A percentile compares a stretch with the other conserved stretches of the same genome.
Evolutionary conservation across 139 green algal genomes (phyloP).

Genomic region (Volvox reticuliferus): DNA sequence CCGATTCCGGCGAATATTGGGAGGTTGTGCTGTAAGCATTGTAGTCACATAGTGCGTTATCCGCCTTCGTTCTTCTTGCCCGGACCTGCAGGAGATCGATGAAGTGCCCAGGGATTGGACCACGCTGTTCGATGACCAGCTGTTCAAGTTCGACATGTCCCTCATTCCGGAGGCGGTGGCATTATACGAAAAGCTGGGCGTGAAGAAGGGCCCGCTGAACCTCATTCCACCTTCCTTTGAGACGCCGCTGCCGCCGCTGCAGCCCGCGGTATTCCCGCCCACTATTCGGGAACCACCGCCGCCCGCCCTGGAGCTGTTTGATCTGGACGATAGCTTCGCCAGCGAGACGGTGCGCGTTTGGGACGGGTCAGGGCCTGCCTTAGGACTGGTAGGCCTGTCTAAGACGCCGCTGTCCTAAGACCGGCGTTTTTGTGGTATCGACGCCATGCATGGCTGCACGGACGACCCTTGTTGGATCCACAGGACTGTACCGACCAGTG

Average conservation of each 20-base stretch:
- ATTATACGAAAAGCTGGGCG: conserved; percentile 77
- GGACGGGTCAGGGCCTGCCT: too few species aligned
- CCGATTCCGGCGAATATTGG: too few species aligned
- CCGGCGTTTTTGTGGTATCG: too few species aligned
- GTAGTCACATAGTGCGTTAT: too few species aligned
- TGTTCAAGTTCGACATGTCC: conserved; percentile 77
- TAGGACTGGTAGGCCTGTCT: too few species aligned
- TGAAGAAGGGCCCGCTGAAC: conserved; percentile 75
- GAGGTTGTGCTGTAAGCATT: too few species aligned
- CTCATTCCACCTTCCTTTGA: conserved; percentile 88
- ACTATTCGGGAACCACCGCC: conserved; percentile 79
- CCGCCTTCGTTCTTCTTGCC: too few species aligned
- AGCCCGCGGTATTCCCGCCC: conserved; percentile 88
- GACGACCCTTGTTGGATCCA: too few species aligned
- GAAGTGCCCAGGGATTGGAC: conserved; percentile 82
- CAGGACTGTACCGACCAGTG: too few species aligned
- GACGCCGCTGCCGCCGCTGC: conserved; percentile 82
- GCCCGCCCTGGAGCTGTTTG: conserved; percentile 89
- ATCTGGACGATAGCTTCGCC: conserved; percentile 88
- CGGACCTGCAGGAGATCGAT: conserved; percentile 67
- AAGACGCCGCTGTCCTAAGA: too few species aligned
- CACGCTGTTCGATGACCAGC: conserved; percentile 76
- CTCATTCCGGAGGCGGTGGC: conserved; percentile 71
- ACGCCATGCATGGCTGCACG: too few species aligned
- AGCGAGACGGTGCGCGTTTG: conserved; percentile 65